Conservation (phyloP, 805 yeast genomes). For the Candida hungchunana region DNA sequence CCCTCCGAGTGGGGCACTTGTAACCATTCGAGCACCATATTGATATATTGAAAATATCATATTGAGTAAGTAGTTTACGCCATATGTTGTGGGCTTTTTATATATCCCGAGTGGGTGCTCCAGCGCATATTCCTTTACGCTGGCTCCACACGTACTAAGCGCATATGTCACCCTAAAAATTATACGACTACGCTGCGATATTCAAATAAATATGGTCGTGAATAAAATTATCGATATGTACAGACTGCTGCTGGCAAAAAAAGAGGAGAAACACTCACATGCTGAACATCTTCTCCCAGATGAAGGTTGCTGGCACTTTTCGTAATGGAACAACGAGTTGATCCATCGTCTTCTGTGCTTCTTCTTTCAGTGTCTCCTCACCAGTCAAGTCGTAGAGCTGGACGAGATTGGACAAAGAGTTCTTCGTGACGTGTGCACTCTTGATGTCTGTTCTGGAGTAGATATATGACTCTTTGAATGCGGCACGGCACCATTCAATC, state of each 20-base stretch:
- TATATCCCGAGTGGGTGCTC: too few relatives aligned
- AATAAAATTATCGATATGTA: too few relatives aligned
- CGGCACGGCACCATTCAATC: slow-evolving; percentile 37
- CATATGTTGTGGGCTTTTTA: too few relatives aligned
- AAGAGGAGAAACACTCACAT: too few relatives aligned
- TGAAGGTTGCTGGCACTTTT: slow-evolving; percentile 3
- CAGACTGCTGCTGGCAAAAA: too few relatives aligned
- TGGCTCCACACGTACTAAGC: too few relatives aligned
- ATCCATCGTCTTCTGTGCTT: slow-evolving; percentile 12
- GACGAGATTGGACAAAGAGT: slow-evolving; percentile 32
- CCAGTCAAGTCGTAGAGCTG: slow-evolving; percentile 15
- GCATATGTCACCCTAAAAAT: too few relatives aligned
- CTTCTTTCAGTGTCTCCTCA: slow-evolving; percentile 11
- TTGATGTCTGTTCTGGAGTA: slow-evolving; percentile 31
- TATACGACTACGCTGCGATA: background rate
- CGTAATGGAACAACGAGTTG: slow-evolving; percentile 8
- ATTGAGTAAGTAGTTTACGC: too few relatives aligned
- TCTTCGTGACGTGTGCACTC: slow-evolving; percentile 36
- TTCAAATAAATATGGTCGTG: too few relatives aligned
- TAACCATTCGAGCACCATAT: background rate
- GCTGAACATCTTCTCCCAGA: slow-evolving; percentile 11
- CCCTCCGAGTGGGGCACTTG: slow-evolving; percentile 2
- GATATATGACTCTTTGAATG: slow-evolving; percentile 31
- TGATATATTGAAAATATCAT: too few relatives aligned
- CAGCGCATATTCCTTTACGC: background rate